A percentile compares a stretch with the other conserved stretches of the same genome.
Conservation (phyloP, 2,329 filamentous ascomycete genomes). For the Delphinella strobiligena region DNA sequence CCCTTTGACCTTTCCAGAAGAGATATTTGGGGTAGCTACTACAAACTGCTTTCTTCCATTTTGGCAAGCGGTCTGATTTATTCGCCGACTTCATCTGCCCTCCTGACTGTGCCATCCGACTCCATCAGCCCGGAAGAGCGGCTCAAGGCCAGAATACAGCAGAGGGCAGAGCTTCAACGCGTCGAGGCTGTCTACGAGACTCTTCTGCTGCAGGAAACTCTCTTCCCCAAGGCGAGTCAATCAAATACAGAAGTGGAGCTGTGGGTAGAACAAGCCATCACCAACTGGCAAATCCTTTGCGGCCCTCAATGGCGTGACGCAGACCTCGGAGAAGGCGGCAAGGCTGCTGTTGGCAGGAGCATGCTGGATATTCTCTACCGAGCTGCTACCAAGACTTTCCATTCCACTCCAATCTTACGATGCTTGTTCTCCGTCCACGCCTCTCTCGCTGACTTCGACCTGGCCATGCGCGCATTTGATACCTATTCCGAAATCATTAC, state of each 20-base stretch:
- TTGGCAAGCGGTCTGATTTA: conserved; percentile 55
- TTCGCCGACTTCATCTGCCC: conserved; percentile 11
- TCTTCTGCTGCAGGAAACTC: conserved; percentile 63
- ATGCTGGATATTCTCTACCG: conserved; percentile 80
- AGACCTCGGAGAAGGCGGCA: conserved; percentile 72
- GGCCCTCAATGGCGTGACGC: conserved; percentile 68
- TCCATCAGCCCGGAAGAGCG: conserved; percentile 12
- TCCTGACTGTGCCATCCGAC: conserved; percentile 14
- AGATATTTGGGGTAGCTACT: conserved; percentile 76
- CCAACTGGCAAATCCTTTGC: conserved; percentile 75
- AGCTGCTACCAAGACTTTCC: conserved; percentile 84
- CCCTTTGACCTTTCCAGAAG: conserved; percentile 35
- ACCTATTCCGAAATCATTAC: conserved; percentile 84
- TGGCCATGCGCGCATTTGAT: conserved; percentile 82
- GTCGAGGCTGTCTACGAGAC: conserved; percentile 72
- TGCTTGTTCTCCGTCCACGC: conserved; percentile 81
- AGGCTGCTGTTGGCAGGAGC: conserved; percentile 59
- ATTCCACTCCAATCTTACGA: conserved; percentile 79
- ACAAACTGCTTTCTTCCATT: conserved; percentile 64
- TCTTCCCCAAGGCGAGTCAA: conserved; percentile 75
- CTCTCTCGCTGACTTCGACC: conserved; percentile 77
- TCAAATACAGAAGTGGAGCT: conserved; percentile 66
- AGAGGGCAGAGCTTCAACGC: conserved; percentile 65
- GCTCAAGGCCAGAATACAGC: conserved; percentile 25
- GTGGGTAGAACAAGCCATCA: conserved; percentile 68